Percentiles rank a stretch among this genome's conserved stretches.
phyloP scores from a whole-genome alignment of 2,329 filamentous ascomycete genomes.

The Botrytis fabae region DNA sequence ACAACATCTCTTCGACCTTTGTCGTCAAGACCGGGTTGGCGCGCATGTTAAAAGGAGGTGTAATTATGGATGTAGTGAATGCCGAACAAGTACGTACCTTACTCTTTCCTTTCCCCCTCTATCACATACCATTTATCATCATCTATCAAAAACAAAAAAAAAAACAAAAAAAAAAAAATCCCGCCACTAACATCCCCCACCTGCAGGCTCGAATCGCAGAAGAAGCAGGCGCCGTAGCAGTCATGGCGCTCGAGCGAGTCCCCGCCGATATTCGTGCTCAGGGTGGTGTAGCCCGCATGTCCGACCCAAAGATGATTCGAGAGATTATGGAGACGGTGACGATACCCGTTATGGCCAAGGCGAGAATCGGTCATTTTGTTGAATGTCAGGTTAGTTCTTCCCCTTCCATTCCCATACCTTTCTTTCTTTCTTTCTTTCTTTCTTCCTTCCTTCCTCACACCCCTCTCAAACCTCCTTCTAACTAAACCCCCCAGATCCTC shows the following conservation, averaged over 20 bases:
- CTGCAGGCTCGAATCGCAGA: constrained; percentile 87
- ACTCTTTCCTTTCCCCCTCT: neutral
- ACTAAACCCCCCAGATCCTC: constrained; percentile 67
- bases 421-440: too few relatives aligned
- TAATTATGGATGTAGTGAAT: constrained; percentile 99
- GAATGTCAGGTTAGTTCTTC: constrained; percentile 72
- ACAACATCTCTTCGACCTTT: constrained; percentile 53
- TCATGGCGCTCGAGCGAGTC: constrained; percentile 98
- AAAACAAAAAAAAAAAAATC: constrained; percentile 28
- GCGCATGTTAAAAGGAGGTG: constrained; percentile 97
- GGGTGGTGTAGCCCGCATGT: constrained; percentile 96
- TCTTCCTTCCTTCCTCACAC: neutral
- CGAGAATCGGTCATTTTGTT: constrained; percentile 94
- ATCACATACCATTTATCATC: neutral
- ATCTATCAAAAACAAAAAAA: neutral
- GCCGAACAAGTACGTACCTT: constrained; percentile 65
- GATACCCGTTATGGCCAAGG: constrained; percentile 99
- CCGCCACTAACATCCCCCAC: neutral
- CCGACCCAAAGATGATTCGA: constrained; percentile 89
- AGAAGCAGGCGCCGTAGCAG: constrained; percentile 90
- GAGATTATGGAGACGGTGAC: constrained; percentile 94
- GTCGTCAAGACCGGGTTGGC: constrained; percentile 93
- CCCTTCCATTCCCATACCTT: neutral
- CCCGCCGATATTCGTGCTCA: constrained; percentile 92
- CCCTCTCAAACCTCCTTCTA: neutral